Evolutionary conservation across 1,284 basidiomycete genomes (phyloP).

Genomic region (Heterobasidion irregulare): DNA sequence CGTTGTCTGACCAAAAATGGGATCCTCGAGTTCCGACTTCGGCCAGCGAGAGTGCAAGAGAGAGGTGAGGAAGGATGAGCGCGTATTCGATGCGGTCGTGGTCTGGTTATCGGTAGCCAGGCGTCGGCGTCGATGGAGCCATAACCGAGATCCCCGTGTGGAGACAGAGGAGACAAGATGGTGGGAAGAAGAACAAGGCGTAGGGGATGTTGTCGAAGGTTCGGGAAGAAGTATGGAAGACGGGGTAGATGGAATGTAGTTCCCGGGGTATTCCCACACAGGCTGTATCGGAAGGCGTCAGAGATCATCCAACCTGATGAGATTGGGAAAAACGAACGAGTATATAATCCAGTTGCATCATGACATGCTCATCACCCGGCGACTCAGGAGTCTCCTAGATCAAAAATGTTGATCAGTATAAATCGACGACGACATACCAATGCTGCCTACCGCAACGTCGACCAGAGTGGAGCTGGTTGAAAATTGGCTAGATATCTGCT

Average conservation of each 20-base stretch:
- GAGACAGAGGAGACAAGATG: conserved; percentile 6
- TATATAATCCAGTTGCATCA: conserved; percentile 12
- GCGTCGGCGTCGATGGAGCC: conserved; percentile 13
- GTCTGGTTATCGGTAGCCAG: conserved; percentile 1
- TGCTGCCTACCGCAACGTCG: conserved; percentile 7
- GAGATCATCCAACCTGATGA: background rate
- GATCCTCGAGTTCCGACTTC: conserved; percentile 11
- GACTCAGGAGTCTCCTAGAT: conserved; percentile 3
- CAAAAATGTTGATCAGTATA: background rate
- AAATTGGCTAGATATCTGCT: conserved; percentile 8
- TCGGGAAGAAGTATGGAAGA: conserved; percentile 7
- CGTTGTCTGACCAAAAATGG: conserved; percentile 14
- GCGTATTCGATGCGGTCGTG: conserved; percentile 6
- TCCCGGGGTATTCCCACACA: conserved; percentile 8
- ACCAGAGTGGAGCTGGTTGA: conserved; percentile 12
- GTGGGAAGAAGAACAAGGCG: conserved; percentile 7
- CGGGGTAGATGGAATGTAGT: conserved; percentile 10
- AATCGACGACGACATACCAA: background rate
- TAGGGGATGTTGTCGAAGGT: background rate
- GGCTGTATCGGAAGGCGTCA: conserved; percentile 5
- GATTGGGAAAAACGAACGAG: conserved; percentile 1
- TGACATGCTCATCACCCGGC: conserved; percentile 9
- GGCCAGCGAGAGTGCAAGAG: conserved; percentile 13
- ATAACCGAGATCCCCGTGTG: conserved; percentile 9
- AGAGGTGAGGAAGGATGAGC: conserved; percentile 11